Conservation (phyloP, 2,329 filamentous ascomycete species). For the Colletotrichum lindemuthianum region DNA sequence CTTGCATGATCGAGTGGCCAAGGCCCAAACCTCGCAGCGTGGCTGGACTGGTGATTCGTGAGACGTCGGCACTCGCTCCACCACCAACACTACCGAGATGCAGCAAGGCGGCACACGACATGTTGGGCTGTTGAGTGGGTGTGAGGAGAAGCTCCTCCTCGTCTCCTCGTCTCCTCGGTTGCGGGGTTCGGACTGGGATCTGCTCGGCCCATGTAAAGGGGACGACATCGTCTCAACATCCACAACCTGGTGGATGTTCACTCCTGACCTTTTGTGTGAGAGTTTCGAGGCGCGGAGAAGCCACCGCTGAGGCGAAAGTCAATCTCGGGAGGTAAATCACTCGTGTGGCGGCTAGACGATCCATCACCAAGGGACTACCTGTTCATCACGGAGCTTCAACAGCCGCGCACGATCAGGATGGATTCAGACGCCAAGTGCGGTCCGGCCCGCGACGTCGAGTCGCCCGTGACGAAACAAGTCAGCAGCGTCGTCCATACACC, state of each 20-base stretch:
- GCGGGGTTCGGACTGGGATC: slow-evolving; percentile 8
- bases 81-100: slow-evolving; percentile 10
- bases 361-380: background rate
- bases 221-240: background rate
- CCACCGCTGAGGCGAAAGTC: slow-evolving; percentile 6
- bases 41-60: background rate
- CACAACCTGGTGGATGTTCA: background rate
- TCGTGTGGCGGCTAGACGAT: background rate
- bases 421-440: background rate
- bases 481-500: accelerated
- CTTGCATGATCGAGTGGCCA: background rate
- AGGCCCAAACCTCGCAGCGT: background rate
- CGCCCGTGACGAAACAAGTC: slow-evolving; percentile 13
- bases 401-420: no score
- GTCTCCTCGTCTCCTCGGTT: background rate
- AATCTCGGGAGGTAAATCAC: background rate
- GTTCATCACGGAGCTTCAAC: no score
- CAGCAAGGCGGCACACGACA: slow-evolving; percentile 1
- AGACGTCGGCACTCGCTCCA: background rate
- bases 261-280: background rate
- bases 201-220: slow-evolving; percentile 1
- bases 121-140: background rate
- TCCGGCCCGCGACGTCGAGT: slow-evolving; percentile 13
- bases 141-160: slow-evolving; percentile 15
- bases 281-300: background rate